phyloP scores from a whole-genome alignment of 768 basidiomycete genomes.

The Pholiota molesta region DNA sequence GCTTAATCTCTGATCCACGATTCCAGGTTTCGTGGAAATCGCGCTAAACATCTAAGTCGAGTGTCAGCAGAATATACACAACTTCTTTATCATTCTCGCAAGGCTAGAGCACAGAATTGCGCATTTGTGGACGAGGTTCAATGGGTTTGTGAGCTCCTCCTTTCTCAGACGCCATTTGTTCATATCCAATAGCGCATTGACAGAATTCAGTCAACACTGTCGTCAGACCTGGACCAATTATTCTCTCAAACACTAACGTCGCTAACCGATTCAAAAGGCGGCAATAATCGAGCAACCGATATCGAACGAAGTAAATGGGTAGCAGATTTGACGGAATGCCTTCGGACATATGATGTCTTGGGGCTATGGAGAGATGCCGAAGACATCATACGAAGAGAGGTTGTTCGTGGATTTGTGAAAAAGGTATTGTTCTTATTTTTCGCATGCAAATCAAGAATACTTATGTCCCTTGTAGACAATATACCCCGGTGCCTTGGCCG shows the following conservation, averaged over 20 bases:
- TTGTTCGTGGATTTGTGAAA: slow-evolving; percentile 76
- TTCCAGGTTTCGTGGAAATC: slow-evolving; percentile 58
- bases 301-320: slow-evolving; percentile 64
- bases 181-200: slow-evolving; percentile 62
- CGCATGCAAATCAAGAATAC: neutral
- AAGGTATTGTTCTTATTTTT: slow-evolving; percentile 53
- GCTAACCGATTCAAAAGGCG: slow-evolving; percentile 50
- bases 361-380: slow-evolving; percentile 88
- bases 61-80: slow-evolving; percentile 93
- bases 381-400: slow-evolving; percentile 73
- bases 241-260: slow-evolving; percentile 65
- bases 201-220: slow-evolving; percentile 81
- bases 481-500: slow-evolving; percentile 65
- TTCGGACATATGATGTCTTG: slow-evolving; percentile 78
- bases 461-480: slow-evolving; percentile 57
- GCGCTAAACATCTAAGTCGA: slow-evolving; percentile 79
- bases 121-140: slow-evolving; percentile 82
- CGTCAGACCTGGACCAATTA: slow-evolving; percentile 83
- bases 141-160: slow-evolving; percentile 62
- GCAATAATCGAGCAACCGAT: slow-evolving; percentile 55
- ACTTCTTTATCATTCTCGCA: slow-evolving; percentile 84
- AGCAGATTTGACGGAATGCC: slow-evolving; percentile 75
- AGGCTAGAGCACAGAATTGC: slow-evolving; percentile 78
- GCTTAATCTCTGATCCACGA: slow-evolving; percentile 8
- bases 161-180: slow-evolving; percentile 7